phyloP scores from a whole-genome alignment of 768 basidiomycete genomes.

The Amanita rubescens region DNA sequence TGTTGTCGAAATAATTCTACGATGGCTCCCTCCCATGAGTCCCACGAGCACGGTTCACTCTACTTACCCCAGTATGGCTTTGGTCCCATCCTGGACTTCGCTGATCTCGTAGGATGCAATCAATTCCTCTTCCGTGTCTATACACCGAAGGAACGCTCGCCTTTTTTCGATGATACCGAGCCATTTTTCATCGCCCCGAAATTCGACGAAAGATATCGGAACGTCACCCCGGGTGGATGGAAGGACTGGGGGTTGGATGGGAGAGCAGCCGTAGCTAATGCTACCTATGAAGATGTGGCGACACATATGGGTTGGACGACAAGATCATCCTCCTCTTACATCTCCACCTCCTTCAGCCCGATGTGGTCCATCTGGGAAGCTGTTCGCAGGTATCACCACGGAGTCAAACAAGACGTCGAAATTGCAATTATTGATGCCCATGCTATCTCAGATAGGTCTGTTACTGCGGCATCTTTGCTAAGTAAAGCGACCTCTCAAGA shows the following conservation, averaged over 20 bases:
- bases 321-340: conserved; percentile 58
- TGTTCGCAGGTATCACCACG: conserved; percentile 60
- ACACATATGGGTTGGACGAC: conserved; percentile 76
- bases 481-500: conserved; percentile 42
- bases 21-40: conserved; percentile 22
- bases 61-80: conserved; percentile 70
- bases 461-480: conserved; percentile 61
- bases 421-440: conserved; percentile 73
- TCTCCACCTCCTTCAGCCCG: conserved; percentile 76
- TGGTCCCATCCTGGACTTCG: conserved; percentile 54
- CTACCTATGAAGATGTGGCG: conserved; percentile 56
- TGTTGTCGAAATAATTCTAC: conserved; percentile 9
- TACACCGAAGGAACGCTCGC: conserved; percentile 58
- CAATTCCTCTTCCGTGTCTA: conserved; percentile 77
- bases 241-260: conserved; percentile 1
- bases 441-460: conserved; percentile 46
- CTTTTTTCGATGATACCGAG: conserved; percentile 45
- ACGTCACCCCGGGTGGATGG: conserved; percentile 26
- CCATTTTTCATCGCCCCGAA: conserved; percentile 64
- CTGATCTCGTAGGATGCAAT: conserved; percentile 52
- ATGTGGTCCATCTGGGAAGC: conserved; percentile 83
- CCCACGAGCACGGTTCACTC: conserved; percentile 17
- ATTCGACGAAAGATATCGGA: conserved; percentile 43
- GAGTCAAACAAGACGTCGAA: conserved; percentile 68
- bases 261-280: conserved; percentile 17